phyloP scores from a whole-genome alignment of 2,329 filamentous ascomycete species.

The Graphilbum sp. region DNA sequence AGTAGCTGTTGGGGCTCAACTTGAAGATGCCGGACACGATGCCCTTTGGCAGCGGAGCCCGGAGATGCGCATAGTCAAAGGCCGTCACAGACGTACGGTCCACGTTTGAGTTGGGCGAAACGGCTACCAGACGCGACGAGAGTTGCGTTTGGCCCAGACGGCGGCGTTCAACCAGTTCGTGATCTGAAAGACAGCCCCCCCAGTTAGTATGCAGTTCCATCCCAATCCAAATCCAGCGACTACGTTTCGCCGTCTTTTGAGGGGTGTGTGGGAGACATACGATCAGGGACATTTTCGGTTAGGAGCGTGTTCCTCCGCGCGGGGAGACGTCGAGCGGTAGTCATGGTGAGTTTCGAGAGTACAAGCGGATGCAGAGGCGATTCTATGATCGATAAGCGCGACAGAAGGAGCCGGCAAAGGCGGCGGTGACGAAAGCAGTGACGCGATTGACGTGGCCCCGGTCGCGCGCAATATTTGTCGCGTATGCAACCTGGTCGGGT shows the following conservation, averaged over 20 bases:
- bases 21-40: constrained; percentile 88
- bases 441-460: too few species aligned
- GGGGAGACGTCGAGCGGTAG: constrained; percentile 18
- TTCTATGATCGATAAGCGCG: too few species aligned
- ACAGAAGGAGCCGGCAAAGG: neutral
- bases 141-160: constrained; percentile 88
- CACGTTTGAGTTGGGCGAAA: constrained; percentile 53
- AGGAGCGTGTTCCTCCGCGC: constrained; percentile 37
- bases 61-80: constrained; percentile 92
- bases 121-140: constrained; percentile 60
- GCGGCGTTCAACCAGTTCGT: constrained; percentile 64
- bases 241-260: neutral
- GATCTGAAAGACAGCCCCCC: constrained; percentile 28
- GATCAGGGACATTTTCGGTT: constrained; percentile 31
- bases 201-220: neutral
- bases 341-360: neutral
- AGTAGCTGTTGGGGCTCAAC: constrained; percentile 80
- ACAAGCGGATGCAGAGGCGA: neutral
- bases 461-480: too few species aligned
- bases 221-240: neutral
- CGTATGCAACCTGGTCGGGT: too few species aligned
- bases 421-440: too few species aligned
- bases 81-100: constrained; percentile 60
- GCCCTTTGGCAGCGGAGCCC: constrained; percentile 81
- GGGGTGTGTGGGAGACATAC: constrained; percentile 19